These are phyloP conservation scores for Acer campestre DNA, from an alignment of 345 rosid genomes.

Conservation along the genomic window DNA sequence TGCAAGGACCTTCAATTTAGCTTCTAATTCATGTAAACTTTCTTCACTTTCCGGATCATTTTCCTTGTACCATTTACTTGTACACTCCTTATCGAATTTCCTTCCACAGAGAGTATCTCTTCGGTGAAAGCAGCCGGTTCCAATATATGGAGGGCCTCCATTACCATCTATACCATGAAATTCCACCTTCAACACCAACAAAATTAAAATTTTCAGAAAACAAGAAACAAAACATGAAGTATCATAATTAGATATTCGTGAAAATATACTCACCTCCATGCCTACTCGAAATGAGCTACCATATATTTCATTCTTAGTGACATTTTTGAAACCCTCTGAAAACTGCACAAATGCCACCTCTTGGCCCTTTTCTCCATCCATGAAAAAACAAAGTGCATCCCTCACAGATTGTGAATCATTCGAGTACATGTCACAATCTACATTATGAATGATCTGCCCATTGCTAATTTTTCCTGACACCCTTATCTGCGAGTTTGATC, in stretches of 20 bases:
- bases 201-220: background rate
- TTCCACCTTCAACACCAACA: slow-evolving; percentile 50
- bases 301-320: slow-evolving; percentile 62
- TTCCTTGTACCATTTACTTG: slow-evolving; percentile 29
- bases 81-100: slow-evolving; percentile 20
- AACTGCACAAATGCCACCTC: slow-evolving; percentile 76
- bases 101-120: slow-evolving; percentile 67
- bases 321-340: slow-evolving; percentile 54
- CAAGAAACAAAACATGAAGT: too few species aligned
- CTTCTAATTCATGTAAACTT: slow-evolving; percentile 25
- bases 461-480: slow-evolving; percentile 64
- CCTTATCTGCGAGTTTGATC: slow-evolving; percentile 50
- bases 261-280: slow-evolving; percentile 26
- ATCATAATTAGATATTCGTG: background rate
- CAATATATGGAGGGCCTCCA: slow-evolving; percentile 70
- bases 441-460: slow-evolving; percentile 55
- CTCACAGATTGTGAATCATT: slow-evolving; percentile 53
- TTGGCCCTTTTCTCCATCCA: slow-evolving; percentile 64
- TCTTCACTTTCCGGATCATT: slow-evolving; percentile 17
- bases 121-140: slow-evolving; percentile 86
- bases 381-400: slow-evolving; percentile 84
- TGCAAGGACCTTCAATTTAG: slow-evolving; percentile 50
- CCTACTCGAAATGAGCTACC: slow-evolving; percentile 23
- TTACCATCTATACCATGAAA: slow-evolving; percentile 63
- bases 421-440: slow-evolving; percentile 89